Evolutionary conservation across 2,329 filamentous ascomycete species (phyloP).

Genomic region (Colletotrichum siamense): DNA sequence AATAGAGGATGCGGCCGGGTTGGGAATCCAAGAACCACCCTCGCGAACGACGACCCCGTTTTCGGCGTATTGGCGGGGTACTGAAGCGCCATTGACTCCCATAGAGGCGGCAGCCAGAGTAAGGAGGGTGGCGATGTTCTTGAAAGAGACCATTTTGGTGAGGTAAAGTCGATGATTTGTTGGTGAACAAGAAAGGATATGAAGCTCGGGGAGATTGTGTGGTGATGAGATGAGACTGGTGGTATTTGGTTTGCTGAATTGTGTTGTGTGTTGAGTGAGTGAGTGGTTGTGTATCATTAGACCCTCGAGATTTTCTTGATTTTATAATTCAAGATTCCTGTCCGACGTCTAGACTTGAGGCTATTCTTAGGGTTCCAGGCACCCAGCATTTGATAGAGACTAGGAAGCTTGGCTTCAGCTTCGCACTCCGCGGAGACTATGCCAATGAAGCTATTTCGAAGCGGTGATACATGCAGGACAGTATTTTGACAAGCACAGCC

Average conservation of each 20-base stretch:
- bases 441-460: not conserved
- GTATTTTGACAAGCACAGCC: not conserved
- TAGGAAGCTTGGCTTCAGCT: not conserved
- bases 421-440: not conserved
- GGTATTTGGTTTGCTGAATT: not conserved
- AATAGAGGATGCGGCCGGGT: not conserved
- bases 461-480: not conserved
- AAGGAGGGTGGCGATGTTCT: not conserved
- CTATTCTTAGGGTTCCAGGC: not conserved
- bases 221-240: not conserved
- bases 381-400: not conserved
- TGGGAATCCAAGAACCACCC: conserved; percentile 3
- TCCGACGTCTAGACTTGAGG: not conserved
- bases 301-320: not conserved
- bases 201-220: not conserved
- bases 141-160: not conserved
- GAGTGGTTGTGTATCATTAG: not conserved
- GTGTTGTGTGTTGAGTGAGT: not conserved
- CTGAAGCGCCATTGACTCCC: not conserved
- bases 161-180: not conserved
- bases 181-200: not conserved
- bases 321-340: not conserved
- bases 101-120: not conserved
- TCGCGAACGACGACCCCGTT: not conserved
- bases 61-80: not conserved